These are phyloP conservation scores for Musa beccarii DNA, from an alignment of 176 grass and related monocot genomes.

Conservation along the genomic window DNA sequence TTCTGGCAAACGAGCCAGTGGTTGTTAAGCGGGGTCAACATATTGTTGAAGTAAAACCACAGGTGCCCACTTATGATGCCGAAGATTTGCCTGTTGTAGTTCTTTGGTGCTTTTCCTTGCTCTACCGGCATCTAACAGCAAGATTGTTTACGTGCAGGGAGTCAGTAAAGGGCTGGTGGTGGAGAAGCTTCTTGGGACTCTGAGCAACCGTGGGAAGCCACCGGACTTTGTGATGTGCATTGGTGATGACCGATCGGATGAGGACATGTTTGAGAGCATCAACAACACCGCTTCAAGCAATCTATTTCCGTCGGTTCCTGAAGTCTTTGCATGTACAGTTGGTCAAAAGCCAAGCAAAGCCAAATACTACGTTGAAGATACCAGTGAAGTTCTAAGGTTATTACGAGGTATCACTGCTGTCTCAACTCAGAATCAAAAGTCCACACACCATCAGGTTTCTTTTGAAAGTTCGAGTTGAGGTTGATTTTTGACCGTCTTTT, in stretches of 20 bases:
- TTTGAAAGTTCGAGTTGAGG: constrained; percentile 45
- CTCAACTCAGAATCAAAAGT: constrained; percentile 28
- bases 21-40: constrained; percentile 76
- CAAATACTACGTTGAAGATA: constrained; percentile 85
- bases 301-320: constrained; percentile 29
- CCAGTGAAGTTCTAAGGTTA: constrained; percentile 62
- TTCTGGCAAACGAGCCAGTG: constrained; percentile 86
- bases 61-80: constrained; percentile 33
- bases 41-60: constrained; percentile 92
- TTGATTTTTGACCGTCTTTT: constrained; percentile 18
- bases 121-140: not conserved
- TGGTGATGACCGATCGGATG: constrained; percentile 73
- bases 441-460: constrained; percentile 27
- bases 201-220: constrained; percentile 38
- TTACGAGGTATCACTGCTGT: constrained; percentile 34
- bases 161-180: constrained; percentile 75
- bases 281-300: constrained; percentile 32
- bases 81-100: not conserved
- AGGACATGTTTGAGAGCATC: constrained; percentile 92
- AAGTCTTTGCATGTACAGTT: constrained; percentile 82
- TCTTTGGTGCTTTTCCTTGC: not conserved
- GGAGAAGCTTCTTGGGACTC: constrained; percentile 49
- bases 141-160: constrained; percentile 39
- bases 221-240: constrained; percentile 79
- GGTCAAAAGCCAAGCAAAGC: constrained; percentile 91